Evolutionary conservation across 108 stramenopile genomes (phyloP), one percentile per base, ranked within the genome.

Genomic region (Cyclostephanos tholiformis): DNA sequence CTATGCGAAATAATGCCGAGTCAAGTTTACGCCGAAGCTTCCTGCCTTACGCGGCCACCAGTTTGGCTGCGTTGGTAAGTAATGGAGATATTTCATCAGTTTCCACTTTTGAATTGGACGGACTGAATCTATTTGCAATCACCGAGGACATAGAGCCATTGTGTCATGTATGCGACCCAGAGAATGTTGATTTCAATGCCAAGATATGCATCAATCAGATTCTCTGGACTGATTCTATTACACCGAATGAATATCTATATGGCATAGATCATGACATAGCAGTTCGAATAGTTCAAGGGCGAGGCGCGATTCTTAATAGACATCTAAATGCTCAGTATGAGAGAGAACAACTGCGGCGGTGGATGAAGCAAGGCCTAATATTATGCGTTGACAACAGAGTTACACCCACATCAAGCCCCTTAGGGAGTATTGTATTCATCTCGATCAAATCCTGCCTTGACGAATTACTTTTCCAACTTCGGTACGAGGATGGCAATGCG

Each of bases 51-150:
- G 81, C 60, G 13, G 70, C 69, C 30, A 72, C 51, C 30, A 72
- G 75, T 43, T 66, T 82, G 35, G 74, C 70, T 8, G 57, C 71
- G 19, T 43, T 82, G 63, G 57, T 82, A 36, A 72, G 71, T 38
- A 53, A 72, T 61, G 81, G 74, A 41, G 52, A 36, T 4, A 29
- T 82, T 53, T 41, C 8, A 55, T 50, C 56, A 27, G 23, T 46
- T 27, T 75, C 74, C 65, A 56, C 81, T 16, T 82, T 63, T 67
- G 81, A 76, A 50, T 62, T 82, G 23, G 75, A 82, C 58, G 69
- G 63, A 41, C 62, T 82, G 52, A 62, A 69, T 29, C 41, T 25
- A 25, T 82, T 76, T 38, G 71, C 69, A 27, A 32, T 63, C 13
- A 71, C 80, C 9, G 80, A 81, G 48, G 80, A 81, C 55, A 41